phyloP scores from a whole-genome alignment of 768 basidiomycete genomes.

The Naganishia vaughanmartiniae region DNA sequence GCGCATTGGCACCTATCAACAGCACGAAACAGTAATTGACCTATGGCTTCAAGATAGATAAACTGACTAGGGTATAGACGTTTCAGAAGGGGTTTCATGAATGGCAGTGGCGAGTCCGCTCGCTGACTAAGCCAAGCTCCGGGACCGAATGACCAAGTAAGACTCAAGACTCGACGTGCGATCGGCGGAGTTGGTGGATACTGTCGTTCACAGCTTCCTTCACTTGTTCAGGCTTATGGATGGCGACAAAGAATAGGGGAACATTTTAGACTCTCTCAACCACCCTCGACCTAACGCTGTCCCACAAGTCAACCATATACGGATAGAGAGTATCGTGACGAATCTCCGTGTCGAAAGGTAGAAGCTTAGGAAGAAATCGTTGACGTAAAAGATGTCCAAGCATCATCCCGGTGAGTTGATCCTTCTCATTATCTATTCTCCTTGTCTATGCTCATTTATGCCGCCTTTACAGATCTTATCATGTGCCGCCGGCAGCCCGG shows the following conservation, averaged over 20 bases:
- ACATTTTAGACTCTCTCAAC: not conserved
- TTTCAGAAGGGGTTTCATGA: not conserved
- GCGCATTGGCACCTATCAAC: no score
- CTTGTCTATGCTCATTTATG: not conserved
- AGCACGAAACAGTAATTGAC: no score
- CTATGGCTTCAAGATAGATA: no score
- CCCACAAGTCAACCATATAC: no score
- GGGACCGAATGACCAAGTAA: not conserved
- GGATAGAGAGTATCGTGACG: no score
- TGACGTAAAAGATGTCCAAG: constrained; percentile 61
- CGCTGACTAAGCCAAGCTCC: not conserved
- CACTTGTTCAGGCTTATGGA: not conserved
- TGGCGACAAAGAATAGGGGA: not conserved
- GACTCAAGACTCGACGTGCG: not conserved
- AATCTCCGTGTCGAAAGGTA: no score
- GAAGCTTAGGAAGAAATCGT: no score
- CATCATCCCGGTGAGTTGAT: constrained; percentile 73
- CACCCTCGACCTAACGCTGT: not conserved
- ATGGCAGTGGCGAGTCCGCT: not conserved
- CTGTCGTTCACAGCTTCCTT: not conserved
- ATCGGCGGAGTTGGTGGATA: not conserved
- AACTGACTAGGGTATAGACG: not conserved
- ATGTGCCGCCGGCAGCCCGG: constrained; percentile 98
- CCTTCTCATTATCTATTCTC: not conserved
- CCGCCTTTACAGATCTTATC: constrained; percentile 69